These are phyloP conservation scores for Dendrobium officinale DNA, from an alignment of 106 monocot genomes.

Conservation along the genomic window DNA sequence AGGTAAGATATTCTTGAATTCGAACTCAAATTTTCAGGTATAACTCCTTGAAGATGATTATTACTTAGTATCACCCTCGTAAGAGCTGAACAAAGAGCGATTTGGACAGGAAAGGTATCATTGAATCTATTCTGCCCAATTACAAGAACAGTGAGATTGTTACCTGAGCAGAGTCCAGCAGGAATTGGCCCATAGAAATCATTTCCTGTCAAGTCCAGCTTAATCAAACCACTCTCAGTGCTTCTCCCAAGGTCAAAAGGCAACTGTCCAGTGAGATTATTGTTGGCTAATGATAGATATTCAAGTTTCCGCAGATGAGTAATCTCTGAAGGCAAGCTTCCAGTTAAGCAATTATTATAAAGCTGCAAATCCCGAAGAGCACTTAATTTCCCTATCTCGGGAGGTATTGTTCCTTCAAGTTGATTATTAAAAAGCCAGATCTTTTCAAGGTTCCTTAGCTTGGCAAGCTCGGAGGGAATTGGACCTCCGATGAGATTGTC, in stretches of 20 bases:
- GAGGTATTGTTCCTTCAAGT: conserved; percentile 46
- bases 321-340: conserved; percentile 34
- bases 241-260: conserved; percentile 42
- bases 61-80: conserved; percentile 43
- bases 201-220: conserved; percentile 53
- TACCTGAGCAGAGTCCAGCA: conserved; percentile 36
- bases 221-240: conserved; percentile 27
- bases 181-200: conserved; percentile 52
- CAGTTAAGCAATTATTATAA: conserved; percentile 42
- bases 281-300: conserved; percentile 39
- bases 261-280: conserved; percentile 50
- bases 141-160: conserved; percentile 36
- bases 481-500: conserved; percentile 40
- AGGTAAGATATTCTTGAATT: conserved; percentile 47
- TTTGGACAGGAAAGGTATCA: conserved; percentile 38
- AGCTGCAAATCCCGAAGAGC: conserved; percentile 31
- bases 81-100: conserved; percentile 34
- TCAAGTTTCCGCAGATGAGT: conserved; percentile 36
- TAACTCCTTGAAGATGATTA: conserved; percentile 35
- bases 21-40: conserved; percentile 26
- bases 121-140: conserved; percentile 52
- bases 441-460: conserved; percentile 32
- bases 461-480: conserved; percentile 35
- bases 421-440: conserved; percentile 43
- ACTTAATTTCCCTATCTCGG: conserved; percentile 33